Evolutionary conservation across 768 basidiomycete species (phyloP), one percentile per base, ranked within the genome.

Genomic region (Cyclocybe cylindracea): DNA sequence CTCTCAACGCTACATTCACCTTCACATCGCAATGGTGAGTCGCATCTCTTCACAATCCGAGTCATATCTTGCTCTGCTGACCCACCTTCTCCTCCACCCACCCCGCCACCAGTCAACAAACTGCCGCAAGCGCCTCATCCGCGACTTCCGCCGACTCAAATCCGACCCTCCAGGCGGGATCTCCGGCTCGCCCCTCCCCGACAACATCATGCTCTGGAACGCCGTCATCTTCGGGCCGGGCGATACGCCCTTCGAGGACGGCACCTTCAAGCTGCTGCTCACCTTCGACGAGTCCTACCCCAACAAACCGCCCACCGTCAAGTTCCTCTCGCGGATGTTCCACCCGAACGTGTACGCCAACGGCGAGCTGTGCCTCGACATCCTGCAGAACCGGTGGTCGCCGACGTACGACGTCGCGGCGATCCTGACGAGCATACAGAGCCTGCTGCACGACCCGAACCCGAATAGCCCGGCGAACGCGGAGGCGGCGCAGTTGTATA

Each of bases 151-250:
- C 74, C 82, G 93, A 19, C 82, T 99, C 39, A 92, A 93, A 41
- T 87, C 86, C 18, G 97, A 98, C 66, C 95, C 96, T 4, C 97
- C 97, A 0, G 87, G 90, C 47, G 97, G 97, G 5, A 94, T 99
- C 59, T 95, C 93, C 4, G 97, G 96, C 10, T 95, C 93, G 63
- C 96, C 97, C 65, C 94, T 93, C 66, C 87, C 93, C 2, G 97
- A 98, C 67, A 98, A 98, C 68, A 97, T 99, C 70, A 97, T 98
- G 94, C 80, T 98, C 11, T 99, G 97, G 97, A 99, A 99, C 63
- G 97, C 97, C 1, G 97, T 99, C 51, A 99, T 99, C 56, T 98
- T 99, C 65, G 97, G 97, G 2, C 97, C 97, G 98, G 97, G 88
- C 68, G 97, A 98, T 53, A 99, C 97, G 5, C 97, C 97, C 0